phyloP scores from a whole-genome alignment of 1,284 basidiomycete genomes.

The Moesziomyces antarcticus region DNA sequence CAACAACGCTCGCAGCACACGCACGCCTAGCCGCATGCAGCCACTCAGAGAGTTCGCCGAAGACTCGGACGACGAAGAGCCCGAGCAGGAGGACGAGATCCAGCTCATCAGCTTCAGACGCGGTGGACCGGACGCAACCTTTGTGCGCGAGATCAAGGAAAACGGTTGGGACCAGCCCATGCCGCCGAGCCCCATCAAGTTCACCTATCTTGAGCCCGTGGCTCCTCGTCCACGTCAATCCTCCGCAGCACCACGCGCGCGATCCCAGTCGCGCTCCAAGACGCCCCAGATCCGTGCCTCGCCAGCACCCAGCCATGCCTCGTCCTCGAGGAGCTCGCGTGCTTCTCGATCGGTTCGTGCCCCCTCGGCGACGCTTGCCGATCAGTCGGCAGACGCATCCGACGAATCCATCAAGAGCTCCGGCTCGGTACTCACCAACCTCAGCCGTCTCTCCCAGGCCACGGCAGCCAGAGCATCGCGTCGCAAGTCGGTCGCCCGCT shows the following conservation, averaged over 20 bases:
- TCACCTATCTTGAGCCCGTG: constrained; percentile 37
- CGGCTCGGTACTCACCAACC: constrained; percentile 11
- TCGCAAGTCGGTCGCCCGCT: constrained; percentile 8
- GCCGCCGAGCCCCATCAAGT: constrained; percentile 38
- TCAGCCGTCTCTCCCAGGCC: constrained; percentile 9
- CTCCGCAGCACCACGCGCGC: constrained; percentile 3
- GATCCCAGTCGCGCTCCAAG: constrained; percentile 34
- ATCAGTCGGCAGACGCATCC: constrained; percentile 10
- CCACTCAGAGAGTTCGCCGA: constrained; percentile 12
- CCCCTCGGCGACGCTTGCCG: constrained; percentile 9
- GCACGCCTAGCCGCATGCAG: constrained; percentile 13
- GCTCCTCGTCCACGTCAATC: constrained; percentile 19
- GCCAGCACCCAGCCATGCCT: constrained; percentile 21
- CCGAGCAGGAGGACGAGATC: constrained; percentile 37
- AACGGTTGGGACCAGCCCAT: constrained; percentile 45
- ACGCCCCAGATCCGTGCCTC: constrained; percentile 29
- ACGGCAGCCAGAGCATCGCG: constrained; percentile 4
- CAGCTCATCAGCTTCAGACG: constrained; percentile 36
- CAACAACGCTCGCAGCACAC: not conserved
- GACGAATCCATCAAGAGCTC: constrained; percentile 41
- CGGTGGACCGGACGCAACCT: constrained; percentile 39
- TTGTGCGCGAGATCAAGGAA: constrained; percentile 43
- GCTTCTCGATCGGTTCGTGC: constrained; percentile 15
- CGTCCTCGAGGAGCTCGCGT: constrained; percentile 4
- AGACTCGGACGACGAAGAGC: constrained; percentile 13